Evolutionary conservation across 2,329 filamentous ascomycete genomes (phyloP).

Genomic region (Cladophialophora carrionii): DNA sequence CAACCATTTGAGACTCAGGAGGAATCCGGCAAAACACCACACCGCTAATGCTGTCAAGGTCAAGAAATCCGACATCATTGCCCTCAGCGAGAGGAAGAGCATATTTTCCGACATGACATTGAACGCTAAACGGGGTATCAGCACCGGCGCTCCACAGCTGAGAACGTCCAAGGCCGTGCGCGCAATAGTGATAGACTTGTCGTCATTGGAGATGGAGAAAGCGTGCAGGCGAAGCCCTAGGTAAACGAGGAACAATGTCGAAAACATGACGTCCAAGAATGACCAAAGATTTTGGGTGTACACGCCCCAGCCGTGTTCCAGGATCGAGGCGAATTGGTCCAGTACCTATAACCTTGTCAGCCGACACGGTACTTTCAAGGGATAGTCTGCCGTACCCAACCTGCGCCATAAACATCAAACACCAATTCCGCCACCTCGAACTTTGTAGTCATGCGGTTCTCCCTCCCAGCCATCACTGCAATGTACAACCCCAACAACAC

Average conservation of each 20-base stretch:
- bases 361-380: not conserved
- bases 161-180: constrained; percentile 47
- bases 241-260: constrained; percentile 71
- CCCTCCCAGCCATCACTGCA: constrained; percentile 70
- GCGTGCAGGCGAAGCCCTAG: constrained; percentile 63
- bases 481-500: constrained; percentile 71
- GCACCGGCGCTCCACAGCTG: constrained; percentile 75
- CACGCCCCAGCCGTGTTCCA: constrained; percentile 77
- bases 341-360: constrained; percentile 47
- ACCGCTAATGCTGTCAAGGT: constrained; percentile 72
- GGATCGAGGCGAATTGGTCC: constrained; percentile 74
- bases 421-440: constrained; percentile 64
- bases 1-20: constrained; percentile 79
- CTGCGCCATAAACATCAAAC: constrained; percentile 74
- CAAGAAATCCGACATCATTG: constrained; percentile 87
- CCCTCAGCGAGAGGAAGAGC: constrained; percentile 76
- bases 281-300: constrained; percentile 90
- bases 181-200: constrained; percentile 24
- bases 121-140: constrained; percentile 79
- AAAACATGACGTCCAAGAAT: constrained; percentile 79
- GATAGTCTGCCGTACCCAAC: constrained; percentile 61
- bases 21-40: constrained; percentile 83
- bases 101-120: constrained; percentile 82
- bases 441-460: constrained; percentile 50
- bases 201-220: constrained; percentile 20